Evolutionary conservation across 768 basidiomycete species (phyloP).

Genomic region (Boletus eberwhitei): DNA sequence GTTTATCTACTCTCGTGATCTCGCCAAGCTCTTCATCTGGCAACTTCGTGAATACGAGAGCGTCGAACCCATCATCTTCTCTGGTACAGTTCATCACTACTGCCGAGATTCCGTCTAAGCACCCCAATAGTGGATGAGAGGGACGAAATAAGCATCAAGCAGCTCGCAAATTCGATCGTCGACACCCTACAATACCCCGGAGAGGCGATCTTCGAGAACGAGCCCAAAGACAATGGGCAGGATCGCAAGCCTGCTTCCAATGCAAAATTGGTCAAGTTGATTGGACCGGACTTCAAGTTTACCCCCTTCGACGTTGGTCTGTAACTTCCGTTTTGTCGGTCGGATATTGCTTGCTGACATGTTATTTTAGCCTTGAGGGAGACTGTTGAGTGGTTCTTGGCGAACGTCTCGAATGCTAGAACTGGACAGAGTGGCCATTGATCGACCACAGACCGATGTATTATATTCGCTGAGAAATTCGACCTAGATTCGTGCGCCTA

Average conservation of each 20-base stretch:
- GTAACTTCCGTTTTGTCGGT: conserved; percentile 14
- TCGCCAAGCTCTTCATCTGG: conserved; percentile 95
- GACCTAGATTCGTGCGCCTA: not conserved
- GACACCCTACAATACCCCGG: conserved; percentile 76
- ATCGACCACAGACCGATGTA: conserved; percentile 8
- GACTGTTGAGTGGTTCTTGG: conserved; percentile 83
- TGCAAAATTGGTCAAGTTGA: conserved; percentile 71
- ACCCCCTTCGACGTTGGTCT: conserved; percentile 85
- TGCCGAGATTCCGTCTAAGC: not conserved
- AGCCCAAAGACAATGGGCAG: conserved; percentile 76
- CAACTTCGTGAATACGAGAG: conserved; percentile 86
- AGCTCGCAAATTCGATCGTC: conserved; percentile 89
- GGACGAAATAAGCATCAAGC: conserved; percentile 90
- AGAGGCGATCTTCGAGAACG: conserved; percentile 72
- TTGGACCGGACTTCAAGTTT: conserved; percentile 75
- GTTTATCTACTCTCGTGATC: conserved; percentile 95
- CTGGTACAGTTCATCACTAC: conserved; percentile 46
- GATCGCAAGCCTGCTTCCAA: conserved; percentile 97
- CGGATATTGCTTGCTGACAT: not conserved
- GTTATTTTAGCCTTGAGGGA: conserved; percentile 60
- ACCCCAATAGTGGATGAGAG: conserved; percentile 72
- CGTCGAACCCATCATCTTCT: conserved; percentile 90
- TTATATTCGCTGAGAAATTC: not conserved
- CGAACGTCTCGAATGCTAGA: conserved; percentile 73
- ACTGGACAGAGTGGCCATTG: conserved; percentile 40